phyloP scores from a whole-genome alignment of 441 rosid species.

The Corymbia calophylla region DNA sequence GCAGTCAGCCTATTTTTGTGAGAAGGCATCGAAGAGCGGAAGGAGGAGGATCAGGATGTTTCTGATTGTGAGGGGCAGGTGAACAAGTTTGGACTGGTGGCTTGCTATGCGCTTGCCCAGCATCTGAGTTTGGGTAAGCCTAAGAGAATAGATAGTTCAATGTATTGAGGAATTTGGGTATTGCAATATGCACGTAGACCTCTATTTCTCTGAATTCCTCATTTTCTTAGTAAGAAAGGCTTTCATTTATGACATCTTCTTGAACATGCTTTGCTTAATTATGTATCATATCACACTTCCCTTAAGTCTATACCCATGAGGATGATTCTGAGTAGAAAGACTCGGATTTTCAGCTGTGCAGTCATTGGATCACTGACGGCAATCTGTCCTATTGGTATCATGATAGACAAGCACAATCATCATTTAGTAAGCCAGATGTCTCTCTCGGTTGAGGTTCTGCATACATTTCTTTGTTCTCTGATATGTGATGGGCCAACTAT shows the following conservation, averaged over 20 bases:
- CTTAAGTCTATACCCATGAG: not conserved
- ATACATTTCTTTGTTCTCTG: not conserved
- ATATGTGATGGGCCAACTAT: not conserved
- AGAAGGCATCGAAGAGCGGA: slow-evolving; percentile 7
- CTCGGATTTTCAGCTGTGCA: not conserved
- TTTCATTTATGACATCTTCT: not conserved
- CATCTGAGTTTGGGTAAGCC: not conserved
- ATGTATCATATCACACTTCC: not conserved
- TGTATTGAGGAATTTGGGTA: not conserved
- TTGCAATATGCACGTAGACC: not conserved
- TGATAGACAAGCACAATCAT: not conserved
- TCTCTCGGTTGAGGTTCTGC: not conserved
- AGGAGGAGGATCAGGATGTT: slow-evolving; percentile 13
- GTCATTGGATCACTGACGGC: not conserved
- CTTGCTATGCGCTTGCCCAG: not conserved
- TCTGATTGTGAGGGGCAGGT: slow-evolving; percentile 20
- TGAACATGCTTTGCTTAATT: not conserved
- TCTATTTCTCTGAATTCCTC: not conserved
- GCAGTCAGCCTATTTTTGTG: slow-evolving; percentile 23
- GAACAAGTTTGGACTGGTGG: not conserved
- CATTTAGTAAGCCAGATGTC: not conserved
- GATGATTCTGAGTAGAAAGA: not conserved
- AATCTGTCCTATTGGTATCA: not conserved
- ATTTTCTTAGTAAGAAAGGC: not conserved
- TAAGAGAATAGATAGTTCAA: not conserved